A percentile compares a stretch with the other conserved stretches of the same genome.
Evolutionary conservation across 208 protist genomes (phyloP).

Genomic region (Leishmania martiniquensis): DNA sequence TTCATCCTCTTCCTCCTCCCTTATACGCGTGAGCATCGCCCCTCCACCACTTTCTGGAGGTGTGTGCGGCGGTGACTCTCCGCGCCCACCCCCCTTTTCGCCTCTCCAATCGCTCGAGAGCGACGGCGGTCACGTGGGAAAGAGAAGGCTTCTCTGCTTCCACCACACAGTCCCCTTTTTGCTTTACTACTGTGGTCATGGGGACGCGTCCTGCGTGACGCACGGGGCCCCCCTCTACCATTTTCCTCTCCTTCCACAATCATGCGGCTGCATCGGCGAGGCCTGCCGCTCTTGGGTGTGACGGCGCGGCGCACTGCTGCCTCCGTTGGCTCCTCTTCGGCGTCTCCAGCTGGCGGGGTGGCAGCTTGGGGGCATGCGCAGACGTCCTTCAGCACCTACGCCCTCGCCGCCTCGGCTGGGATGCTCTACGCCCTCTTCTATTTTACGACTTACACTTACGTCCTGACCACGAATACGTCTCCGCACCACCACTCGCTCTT

Average conservation of each 20-base stretch:
- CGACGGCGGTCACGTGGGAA: background rate
- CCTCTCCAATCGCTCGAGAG: background rate
- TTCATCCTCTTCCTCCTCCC: background rate
- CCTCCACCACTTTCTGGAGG: background rate
- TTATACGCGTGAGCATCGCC: background rate
- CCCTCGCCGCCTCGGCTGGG: constrained; percentile 19
- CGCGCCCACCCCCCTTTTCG: background rate
- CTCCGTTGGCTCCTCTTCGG: background rate
- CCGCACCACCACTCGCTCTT: constrained; percentile 51
- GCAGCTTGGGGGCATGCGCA: constrained; percentile 24
- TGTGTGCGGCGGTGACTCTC: background rate
- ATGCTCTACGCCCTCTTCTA: constrained; percentile 50
- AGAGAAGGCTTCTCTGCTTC: background rate
- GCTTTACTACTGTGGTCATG: background rate
- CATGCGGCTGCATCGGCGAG: constrained; percentile 8
- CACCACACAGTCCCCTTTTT: background rate
- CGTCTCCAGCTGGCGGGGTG: background rate
- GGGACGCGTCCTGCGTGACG: background rate
- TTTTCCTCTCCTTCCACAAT: background rate
- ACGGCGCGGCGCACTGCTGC: background rate
- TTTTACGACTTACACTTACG: constrained; percentile 68
- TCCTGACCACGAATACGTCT: constrained; percentile 61
- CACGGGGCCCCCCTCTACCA: background rate
- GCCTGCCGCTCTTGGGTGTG: background rate
- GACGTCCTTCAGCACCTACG: constrained; percentile 34